Evolutionary conservation across 2,329 filamentous ascomycete genomes (phyloP).

Genomic region (Didymellaceae sp.): DNA sequence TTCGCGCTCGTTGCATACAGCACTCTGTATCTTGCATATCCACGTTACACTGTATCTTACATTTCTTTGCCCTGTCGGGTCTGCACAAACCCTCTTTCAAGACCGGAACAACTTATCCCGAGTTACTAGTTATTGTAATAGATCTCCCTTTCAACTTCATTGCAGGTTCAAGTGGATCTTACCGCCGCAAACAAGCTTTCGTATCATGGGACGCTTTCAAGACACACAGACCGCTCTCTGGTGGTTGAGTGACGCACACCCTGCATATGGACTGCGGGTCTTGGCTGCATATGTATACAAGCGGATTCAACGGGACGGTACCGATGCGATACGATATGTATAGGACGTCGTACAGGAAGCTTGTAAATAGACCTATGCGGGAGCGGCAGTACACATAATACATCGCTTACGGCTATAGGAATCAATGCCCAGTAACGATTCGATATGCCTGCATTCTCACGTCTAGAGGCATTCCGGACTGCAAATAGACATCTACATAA

Average conservation of each 20-base stretch:
- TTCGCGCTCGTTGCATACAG: constrained; percentile 19
- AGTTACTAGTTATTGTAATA: constrained; percentile 16
- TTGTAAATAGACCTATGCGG: constrained; percentile 4
- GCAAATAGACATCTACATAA: background rate
- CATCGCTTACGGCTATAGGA: background rate
- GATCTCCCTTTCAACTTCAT: constrained; percentile 4
- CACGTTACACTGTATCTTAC: constrained; percentile 9
- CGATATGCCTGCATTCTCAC: background rate
- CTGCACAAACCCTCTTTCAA: constrained; percentile 1
- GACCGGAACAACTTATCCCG: constrained; percentile 8
- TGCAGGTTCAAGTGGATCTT: background rate
- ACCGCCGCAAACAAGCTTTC: constrained; percentile 5
- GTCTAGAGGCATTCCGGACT: background rate
- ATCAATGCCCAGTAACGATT: background rate
- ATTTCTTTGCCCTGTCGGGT: constrained; percentile 2
- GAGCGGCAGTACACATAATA: background rate
- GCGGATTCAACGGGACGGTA: constrained; percentile 8
- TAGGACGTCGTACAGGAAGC: constrained; percentile 8
- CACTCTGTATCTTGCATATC: constrained; percentile 13
- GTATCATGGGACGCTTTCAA: constrained; percentile 3
- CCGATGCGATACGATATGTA: constrained; percentile 10
- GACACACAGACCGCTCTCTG: constrained; percentile 5
- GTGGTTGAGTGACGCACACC: constrained; percentile 9
- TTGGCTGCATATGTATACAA: constrained; percentile 18
- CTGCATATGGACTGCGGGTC: constrained; percentile 4